Evolutionary conservation across 177 flowering plant species (phyloP), one percentile per base, ranked within the genome.

Genomic region (Vitis hybrid): DNA sequence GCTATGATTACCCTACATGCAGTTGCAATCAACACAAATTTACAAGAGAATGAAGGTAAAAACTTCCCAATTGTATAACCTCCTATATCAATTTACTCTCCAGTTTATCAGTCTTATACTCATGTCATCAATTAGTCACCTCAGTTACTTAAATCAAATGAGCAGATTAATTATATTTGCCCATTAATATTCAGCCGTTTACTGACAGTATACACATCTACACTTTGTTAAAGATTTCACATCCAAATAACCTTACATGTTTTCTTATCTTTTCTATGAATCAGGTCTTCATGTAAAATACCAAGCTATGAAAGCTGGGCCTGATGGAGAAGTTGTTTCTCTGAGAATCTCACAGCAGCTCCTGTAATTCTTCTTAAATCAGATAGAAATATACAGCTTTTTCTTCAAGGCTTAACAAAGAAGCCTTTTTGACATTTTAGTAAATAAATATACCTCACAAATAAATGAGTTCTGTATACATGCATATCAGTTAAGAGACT

Each of bases 311-410:
- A 89, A 72, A 78, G 85, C 86, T 60, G 97, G 90, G 75, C 61
- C 68, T n/a, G 82, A 83, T 53, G 93, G 94, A 15, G 85, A 88
- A 76, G 82, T 92, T 65, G 89, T 95, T 72, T 79, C 97, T 3
- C 89, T 95, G 17, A 85, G 98, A 76, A 84, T 95, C 68, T 89
- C 97, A 70, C 97, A 95, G 90, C 98, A 95, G 82, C 97, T 95
- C 49, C 83, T 90, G 35, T 94, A 78, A 71, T 61, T 69, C 78
- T 54, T 1, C 61, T 69, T 56, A 21, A 41, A 21, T 13, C 30
- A 12, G 35, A 50, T 53, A 24, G 60, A 10, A 48, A 15, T 24
- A 17, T 21, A 48, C 4, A 7, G 27, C 17, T 61, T 8, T 13
- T 32, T 30, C 63, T 65, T 14, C 48, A 10, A 24, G 15, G 11